Evolutionary conservation across 768 basidiomycete genomes (phyloP).

Genomic region (Boletus rufocinnamomeus): DNA sequence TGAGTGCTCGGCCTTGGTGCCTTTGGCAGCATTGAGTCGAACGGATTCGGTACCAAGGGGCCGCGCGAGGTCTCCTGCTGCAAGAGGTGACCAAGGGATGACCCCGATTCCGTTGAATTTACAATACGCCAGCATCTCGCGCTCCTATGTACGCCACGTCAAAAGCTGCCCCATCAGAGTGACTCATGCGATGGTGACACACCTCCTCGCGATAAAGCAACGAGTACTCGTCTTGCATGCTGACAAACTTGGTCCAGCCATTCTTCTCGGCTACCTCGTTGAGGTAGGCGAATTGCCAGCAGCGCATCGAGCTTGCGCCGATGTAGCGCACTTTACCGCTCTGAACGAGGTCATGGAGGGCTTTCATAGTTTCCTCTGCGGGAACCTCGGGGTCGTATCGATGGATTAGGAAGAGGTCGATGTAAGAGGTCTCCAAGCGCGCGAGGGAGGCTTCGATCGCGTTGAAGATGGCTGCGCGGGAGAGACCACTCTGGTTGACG

Average conservation of each 20-base stretch:
- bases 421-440: constrained; percentile 39
- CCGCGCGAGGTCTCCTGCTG: constrained; percentile 41
- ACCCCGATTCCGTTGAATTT: constrained; percentile 51
- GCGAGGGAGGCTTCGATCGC: constrained; percentile 39
- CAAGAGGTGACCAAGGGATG: constrained; percentile 53
- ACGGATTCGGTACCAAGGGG: constrained; percentile 33
- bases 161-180: not conserved
- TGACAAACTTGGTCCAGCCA: constrained; percentile 55
- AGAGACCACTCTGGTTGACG: constrained; percentile 37
- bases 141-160: constrained; percentile 38
- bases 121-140: constrained; percentile 48
- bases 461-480: constrained; percentile 42
- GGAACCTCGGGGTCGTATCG: constrained; percentile 40
- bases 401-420: constrained; percentile 49
- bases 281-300: constrained; percentile 48
- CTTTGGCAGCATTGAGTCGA: constrained; percentile 18
- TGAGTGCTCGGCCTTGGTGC: constrained; percentile 27
- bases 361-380: constrained; percentile 50
- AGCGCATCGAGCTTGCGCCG: constrained; percentile 48
- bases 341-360: constrained; percentile 50
- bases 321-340: constrained; percentile 53
- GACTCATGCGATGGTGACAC: not conserved
- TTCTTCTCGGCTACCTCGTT: constrained; percentile 46
- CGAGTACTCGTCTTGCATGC: constrained; percentile 57
- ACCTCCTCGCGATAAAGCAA: constrained; percentile 58